These are phyloP conservation scores for Gentiana macrophylla DNA, from an alignment of 257 asterid genomes.

Conservation along the genomic window DNA sequence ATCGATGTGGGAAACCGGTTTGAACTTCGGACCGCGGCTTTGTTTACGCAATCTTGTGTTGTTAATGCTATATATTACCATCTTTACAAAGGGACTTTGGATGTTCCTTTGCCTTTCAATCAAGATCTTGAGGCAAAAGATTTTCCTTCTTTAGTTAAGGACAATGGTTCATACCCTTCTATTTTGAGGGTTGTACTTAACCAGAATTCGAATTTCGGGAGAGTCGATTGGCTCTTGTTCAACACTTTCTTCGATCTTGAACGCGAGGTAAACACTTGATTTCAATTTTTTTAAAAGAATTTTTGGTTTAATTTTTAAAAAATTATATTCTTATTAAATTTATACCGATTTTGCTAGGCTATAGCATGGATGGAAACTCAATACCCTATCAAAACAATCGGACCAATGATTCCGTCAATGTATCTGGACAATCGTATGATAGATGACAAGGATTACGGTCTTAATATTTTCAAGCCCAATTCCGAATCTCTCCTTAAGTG, in stretches of 20 bases:
- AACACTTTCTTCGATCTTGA: constrained; percentile 32
- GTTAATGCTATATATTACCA: constrained; percentile 26
- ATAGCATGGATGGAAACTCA: neutral
- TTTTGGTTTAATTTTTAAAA: no score
- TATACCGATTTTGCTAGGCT: no score
- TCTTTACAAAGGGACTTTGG: constrained; percentile 16
- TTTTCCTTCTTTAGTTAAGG: constrained; percentile 28
- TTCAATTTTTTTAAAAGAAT: no score
- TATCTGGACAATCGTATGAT: neutral
- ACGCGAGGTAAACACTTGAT: constrained; percentile 9
- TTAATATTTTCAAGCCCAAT: constrained; percentile 1
- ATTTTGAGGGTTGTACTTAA: constrained; percentile 5
- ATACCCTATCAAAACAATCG: constrained; percentile 11
- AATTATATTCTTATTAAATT: no score
- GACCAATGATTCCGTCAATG: constrained; percentile 9
- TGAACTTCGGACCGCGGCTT: constrained; percentile 18
- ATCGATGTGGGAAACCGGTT: constrained; percentile 18
- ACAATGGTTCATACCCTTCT: constrained; percentile 12
- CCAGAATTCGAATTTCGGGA: constrained; percentile 25
- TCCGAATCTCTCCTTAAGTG: constrained; percentile 7
- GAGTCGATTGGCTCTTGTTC: constrained; percentile 36
- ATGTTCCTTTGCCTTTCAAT: constrained; percentile 26
- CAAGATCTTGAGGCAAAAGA: constrained; percentile 19
- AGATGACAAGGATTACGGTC: constrained; percentile 5
- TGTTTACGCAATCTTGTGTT: constrained; percentile 29